phyloP scores from a whole-genome alignment of 768 basidiomycete genomes.

The Rhizopogon vinicolor region DNA sequence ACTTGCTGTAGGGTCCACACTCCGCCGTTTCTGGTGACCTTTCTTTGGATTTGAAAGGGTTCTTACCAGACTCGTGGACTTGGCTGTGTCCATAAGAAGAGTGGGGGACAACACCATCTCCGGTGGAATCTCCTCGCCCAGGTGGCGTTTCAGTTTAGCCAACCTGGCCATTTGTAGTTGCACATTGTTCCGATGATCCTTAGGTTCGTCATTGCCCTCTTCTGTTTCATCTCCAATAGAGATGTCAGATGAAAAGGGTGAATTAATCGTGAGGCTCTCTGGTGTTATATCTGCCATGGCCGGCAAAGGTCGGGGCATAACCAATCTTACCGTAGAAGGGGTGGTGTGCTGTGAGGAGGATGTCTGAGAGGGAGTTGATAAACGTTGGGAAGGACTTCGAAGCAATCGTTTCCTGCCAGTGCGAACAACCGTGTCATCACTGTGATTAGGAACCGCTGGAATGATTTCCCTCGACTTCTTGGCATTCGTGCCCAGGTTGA shows the following conservation, averaged over 20 bases:
- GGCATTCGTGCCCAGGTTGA: slow-evolving; percentile 9
- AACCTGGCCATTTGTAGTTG: slow-evolving; percentile 27
- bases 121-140: slow-evolving; percentile 34
- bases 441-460: background rate
- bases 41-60: background rate
- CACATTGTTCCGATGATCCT: slow-evolving; percentile 9
- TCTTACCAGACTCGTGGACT: background rate
- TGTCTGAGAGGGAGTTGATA: slow-evolving; percentile 1
- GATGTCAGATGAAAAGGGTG: slow-evolving; percentile 8
- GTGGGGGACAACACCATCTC: slow-evolving; percentile 24
- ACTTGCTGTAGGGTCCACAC: slow-evolving; percentile 11
- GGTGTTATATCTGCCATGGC: slow-evolving; percentile 6
- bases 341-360: slow-evolving; percentile 1
- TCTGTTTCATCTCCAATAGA: slow-evolving; percentile 7
- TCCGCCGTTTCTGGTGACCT: slow-evolving; percentile 11
- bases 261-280: slow-evolving; percentile 9
- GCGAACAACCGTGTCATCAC: background rate
- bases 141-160: slow-evolving; percentile 32
- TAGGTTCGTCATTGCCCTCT: slow-evolving; percentile 3
- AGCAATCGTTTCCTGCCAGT: background rate
- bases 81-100: background rate
- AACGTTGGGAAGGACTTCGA: background rate
- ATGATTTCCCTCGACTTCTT: background rate
- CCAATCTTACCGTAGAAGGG: slow-evolving; percentile 2
- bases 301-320: slow-evolving; percentile 8